Evolutionary conservation across 768 basidiomycete species (phyloP).

Genomic region (Dictyophora rubrovolvata): DNA sequence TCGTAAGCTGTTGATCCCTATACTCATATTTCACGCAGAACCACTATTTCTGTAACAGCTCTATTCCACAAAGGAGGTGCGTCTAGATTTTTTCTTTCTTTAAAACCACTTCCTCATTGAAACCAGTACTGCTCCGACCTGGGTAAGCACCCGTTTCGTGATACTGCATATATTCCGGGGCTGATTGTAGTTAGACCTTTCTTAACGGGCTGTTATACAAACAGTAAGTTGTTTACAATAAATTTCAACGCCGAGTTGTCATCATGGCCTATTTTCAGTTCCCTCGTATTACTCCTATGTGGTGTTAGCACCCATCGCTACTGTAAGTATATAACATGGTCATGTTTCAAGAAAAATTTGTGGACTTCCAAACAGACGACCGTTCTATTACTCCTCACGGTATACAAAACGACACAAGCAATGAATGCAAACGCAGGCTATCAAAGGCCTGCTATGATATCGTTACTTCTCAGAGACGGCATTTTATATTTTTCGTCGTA

Average conservation of each 20-base stretch:
- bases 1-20: background rate
- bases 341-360: background rate
- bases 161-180: background rate
- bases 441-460: background rate
- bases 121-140: background rate
- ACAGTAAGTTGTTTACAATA: background rate
- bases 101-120: background rate
- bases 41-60: background rate
- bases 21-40: background rate
- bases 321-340: background rate
- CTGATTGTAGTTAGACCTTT: background rate
- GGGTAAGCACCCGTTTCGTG: background rate
- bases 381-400: slow-evolving; percentile 1
- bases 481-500: slow-evolving; percentile 4
- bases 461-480: slow-evolving; percentile 1
- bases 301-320: background rate
- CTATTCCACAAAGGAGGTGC: background rate
- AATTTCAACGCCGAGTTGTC: background rate
- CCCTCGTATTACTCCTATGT: background rate
- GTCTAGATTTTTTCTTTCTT: background rate
- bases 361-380: background rate
- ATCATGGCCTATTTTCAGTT: background rate
- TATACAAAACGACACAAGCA: background rate
- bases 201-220: slow-evolving; percentile 1
- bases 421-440: background rate